These are phyloP conservation scores for Sporothrix schenckii DNA, from an alignment of 2,329 filamentous ascomycete genomes.

Conservation along the genomic window DNA sequence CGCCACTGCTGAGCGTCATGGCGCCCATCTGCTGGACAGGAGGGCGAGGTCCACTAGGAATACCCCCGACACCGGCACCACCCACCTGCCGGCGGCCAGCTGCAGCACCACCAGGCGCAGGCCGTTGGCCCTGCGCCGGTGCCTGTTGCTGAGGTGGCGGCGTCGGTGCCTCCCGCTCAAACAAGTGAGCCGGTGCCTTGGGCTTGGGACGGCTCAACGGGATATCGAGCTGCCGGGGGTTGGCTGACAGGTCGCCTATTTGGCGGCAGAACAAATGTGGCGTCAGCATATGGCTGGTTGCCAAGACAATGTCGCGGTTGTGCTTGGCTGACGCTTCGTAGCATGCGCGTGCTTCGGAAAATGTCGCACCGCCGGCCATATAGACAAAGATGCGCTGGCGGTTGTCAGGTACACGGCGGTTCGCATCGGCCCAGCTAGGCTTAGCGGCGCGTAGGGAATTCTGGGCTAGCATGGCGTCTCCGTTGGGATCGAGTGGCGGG, in stretches of 20 bases:
- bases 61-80: constrained; percentile 40
- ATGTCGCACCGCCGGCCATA: constrained; percentile 93
- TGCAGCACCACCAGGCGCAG: constrained; percentile 32
- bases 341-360: constrained; percentile 84
- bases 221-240: constrained; percentile 75
- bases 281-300: constrained; percentile 89
- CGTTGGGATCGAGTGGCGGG: constrained; percentile 65
- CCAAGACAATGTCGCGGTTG: constrained; percentile 81
- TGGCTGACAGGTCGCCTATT: constrained; percentile 74
- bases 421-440: constrained; percentile 90
- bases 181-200: constrained; percentile 83
- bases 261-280: constrained; percentile 82
- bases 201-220: constrained; percentile 78
- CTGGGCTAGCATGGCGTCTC: constrained; percentile 61
- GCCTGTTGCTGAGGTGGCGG: constrained; percentile 50
- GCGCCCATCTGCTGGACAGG: constrained; percentile 60
- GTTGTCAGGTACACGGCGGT: constrained; percentile 74
- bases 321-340: constrained; percentile 78
- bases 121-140: constrained; percentile 23
- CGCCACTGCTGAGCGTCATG: constrained; percentile 53
- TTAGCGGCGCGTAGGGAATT: constrained; percentile 87
- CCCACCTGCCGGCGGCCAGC: constrained; percentile 1
- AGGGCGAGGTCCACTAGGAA: constrained; percentile 47
- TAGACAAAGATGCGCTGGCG: constrained; percentile 90
- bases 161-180: constrained; percentile 68